Evolutionary conservation across 1,284 basidiomycete genomes (phyloP).

Genomic region (Ganoderma lucidum): DNA sequence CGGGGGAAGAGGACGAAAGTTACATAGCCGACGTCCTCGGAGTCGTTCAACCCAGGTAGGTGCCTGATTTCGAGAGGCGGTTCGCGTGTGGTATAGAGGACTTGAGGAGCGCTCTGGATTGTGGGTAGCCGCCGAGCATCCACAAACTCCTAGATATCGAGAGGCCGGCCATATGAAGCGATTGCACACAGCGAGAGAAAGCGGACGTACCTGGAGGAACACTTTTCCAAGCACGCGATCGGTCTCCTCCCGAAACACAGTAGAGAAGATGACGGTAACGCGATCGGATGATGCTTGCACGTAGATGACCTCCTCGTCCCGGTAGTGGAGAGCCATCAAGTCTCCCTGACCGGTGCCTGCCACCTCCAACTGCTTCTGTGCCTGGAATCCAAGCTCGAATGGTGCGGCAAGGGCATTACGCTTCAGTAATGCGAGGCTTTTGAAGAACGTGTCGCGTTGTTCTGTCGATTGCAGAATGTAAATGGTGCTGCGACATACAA

Average conservation of each 20-base stretch:
- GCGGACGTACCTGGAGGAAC: conserved; percentile 85
- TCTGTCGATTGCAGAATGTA: conserved; percentile 55
- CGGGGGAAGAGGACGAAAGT: conserved; percentile 99
- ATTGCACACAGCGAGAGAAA: conserved; percentile 3
- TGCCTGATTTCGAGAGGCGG: conserved; percentile 96
- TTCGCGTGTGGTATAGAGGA: conserved; percentile 95
- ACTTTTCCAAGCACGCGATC: conserved; percentile 97
- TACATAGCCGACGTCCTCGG: conserved; percentile 96
- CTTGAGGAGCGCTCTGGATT: conserved; percentile 97
- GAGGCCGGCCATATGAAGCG: background rate
- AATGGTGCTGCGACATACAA: background rate
- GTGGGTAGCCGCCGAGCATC: conserved; percentile 94
- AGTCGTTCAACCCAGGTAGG: conserved; percentile 80
- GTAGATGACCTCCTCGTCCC: conserved; percentile 97
- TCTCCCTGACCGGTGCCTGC: conserved; percentile 76
- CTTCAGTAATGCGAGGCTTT: conserved; percentile 88
- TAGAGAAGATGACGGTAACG: conserved; percentile 98
- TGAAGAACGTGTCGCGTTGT: conserved; percentile 81
- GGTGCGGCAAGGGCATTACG: conserved; percentile 96
- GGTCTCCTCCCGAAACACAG: conserved; percentile 97
- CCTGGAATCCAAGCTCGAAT: conserved; percentile 89
- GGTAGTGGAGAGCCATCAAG: conserved; percentile 93
- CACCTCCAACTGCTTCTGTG: conserved; percentile 87
- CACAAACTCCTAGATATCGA: conserved; percentile 86
- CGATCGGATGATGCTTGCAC: conserved; percentile 93